Conservation (phyloP, 257 asterid genomes). For the Fraxinus quadrangulata region DNA sequence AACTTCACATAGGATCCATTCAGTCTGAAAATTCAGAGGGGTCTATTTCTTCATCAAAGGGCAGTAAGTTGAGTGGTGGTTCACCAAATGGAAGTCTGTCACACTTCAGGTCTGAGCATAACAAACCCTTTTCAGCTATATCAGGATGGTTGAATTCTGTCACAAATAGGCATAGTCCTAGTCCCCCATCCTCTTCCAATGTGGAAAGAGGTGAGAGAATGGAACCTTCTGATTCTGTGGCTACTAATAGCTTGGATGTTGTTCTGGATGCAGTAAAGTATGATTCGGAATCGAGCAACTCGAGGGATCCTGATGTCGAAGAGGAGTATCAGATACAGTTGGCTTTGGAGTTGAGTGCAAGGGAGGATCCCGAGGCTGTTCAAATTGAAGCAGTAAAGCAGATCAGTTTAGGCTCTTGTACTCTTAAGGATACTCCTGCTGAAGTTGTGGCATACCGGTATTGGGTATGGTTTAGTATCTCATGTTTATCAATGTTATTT, state of each 20-base stretch:
- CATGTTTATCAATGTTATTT: conserved; percentile 7
- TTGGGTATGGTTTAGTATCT: conserved; percentile 60
- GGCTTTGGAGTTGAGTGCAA: conserved; percentile 92
- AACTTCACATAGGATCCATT: conserved; percentile 73
- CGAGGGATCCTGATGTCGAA: conserved; percentile 83
- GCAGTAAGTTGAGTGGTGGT: conserved; percentile 49
- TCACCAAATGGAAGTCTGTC: conserved; percentile 51
- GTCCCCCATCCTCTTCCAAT: conserved; percentile 76
- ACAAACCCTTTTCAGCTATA: conserved; percentile 65
- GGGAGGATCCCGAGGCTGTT: conserved; percentile 98
- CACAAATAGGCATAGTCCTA: conserved; percentile 63
- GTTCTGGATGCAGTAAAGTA: conserved; percentile 60
- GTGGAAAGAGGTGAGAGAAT: conserved; percentile 47
- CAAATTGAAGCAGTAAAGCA: conserved; percentile 98
- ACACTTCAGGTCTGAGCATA: conserved; percentile 64
- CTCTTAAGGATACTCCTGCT: conserved; percentile 74
- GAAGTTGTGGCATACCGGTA: conserved; percentile 83
- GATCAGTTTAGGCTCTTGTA: conserved; percentile 87
- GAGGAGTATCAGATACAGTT: conserved; percentile 93
- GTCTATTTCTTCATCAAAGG: conserved; percentile 65
- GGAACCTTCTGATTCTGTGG: conserved; percentile 73
- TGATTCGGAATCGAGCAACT: conserved; percentile 62
- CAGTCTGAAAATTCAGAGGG: conserved; percentile 75
- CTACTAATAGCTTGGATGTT: conserved; percentile 67
- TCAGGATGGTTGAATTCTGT: conserved; percentile 96